A percentile compares a stretch with the other conserved stretches of the same genome.
Evolutionary conservation across 2,329 filamentous ascomycete species (phyloP).

Genomic region (Colletotrichum sp.): DNA sequence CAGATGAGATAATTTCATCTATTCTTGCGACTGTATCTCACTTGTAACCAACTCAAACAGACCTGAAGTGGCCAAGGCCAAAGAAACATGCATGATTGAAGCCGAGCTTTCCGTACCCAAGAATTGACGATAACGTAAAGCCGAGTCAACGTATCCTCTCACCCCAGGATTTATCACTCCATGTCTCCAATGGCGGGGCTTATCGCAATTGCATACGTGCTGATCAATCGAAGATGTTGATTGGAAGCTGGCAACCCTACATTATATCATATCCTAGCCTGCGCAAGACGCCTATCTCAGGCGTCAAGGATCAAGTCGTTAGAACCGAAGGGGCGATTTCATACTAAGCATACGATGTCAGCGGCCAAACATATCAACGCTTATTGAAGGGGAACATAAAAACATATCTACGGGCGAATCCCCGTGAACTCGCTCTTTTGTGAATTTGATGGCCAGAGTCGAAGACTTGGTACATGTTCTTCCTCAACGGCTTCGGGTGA

Average conservation of each 20-base stretch:
- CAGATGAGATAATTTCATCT: not conserved
- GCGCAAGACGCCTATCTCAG: not conserved
- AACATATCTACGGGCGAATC: not conserved
- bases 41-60: not conserved
- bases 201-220: not conserved
- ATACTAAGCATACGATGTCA: not conserved
- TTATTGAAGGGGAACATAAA: not conserved
- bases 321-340: not conserved
- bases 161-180: not conserved
- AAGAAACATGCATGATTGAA: not conserved
- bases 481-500: not conserved
- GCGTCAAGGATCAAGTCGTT: not conserved
- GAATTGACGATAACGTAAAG: not conserved
- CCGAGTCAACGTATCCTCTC: not conserved
- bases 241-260: not conserved
- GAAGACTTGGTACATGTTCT: not conserved
- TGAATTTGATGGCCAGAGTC: not conserved
- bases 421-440: not conserved
- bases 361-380: not conserved
- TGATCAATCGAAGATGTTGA: not conserved
- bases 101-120: not conserved
- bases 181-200: not conserved
- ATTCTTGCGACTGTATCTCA: not conserved
- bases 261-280: not conserved
- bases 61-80: not conserved